Evolutionary conservation across 2,329 filamentous ascomycete species (phyloP).

Genomic region (Alternaria longipes): DNA sequence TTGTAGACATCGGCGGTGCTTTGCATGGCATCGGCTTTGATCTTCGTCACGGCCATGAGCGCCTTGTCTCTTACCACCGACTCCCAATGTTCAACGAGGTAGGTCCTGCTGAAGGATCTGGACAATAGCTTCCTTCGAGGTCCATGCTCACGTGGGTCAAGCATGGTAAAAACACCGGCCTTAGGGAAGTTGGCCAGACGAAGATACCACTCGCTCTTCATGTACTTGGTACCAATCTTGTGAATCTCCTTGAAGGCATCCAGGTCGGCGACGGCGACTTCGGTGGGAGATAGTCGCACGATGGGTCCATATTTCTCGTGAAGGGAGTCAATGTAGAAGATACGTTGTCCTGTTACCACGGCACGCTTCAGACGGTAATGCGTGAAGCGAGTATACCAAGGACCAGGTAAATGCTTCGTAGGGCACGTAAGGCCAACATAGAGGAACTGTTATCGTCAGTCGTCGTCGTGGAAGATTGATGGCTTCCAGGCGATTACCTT

Average conservation of each 20-base stretch:
- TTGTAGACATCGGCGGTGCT: constrained; percentile 48
- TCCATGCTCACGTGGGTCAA: constrained; percentile 46
- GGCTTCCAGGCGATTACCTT: background rate
- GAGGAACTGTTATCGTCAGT: constrained; percentile 24
- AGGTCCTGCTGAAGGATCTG: constrained; percentile 47
- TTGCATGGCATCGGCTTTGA: constrained; percentile 36
- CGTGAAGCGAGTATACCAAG: constrained; percentile 46
- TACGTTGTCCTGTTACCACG: constrained; percentile 49
- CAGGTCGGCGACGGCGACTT: constrained; percentile 43
- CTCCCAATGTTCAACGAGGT: constrained; percentile 52
- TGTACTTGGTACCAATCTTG: constrained; percentile 40
- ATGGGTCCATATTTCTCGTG: constrained; percentile 47
- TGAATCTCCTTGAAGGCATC: constrained; percentile 43
- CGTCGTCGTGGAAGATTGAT: background rate
- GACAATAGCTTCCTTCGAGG: constrained; percentile 49
- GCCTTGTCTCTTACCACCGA: constrained; percentile 45
- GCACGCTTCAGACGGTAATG: constrained; percentile 50
- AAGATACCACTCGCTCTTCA: constrained; percentile 42
- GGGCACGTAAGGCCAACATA: constrained; percentile 39
- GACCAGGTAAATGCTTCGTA: constrained; percentile 39
- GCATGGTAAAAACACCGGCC: constrained; percentile 50
- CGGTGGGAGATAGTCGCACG: constrained; percentile 42
- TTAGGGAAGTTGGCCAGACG: constrained; percentile 37
- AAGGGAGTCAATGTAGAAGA: constrained; percentile 52
- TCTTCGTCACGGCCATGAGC: constrained; percentile 43